phyloP scores from a whole-genome alignment of 129 eudicot species.

The Glebionis coronaria region DNA sequence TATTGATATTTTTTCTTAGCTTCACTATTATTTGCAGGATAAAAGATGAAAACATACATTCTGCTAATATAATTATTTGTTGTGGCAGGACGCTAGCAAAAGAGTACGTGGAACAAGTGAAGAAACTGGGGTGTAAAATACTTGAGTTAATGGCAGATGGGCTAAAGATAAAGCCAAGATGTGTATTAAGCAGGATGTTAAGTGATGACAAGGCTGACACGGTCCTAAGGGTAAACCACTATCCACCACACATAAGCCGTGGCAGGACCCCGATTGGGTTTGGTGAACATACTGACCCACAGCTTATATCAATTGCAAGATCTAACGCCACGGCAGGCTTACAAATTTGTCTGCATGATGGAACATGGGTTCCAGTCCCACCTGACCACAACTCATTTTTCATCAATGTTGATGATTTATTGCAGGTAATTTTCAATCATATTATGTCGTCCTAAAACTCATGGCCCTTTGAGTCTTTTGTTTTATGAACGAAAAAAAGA shows the following conservation, averaged over 20 bases:
- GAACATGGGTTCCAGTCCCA: constrained; percentile 60
- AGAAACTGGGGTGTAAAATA: constrained; percentile 39
- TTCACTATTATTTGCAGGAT: too few relatives aligned
- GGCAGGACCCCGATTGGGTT: constrained; percentile 45
- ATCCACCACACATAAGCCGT: constrained; percentile 47
- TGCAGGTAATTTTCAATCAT: constrained; percentile 32
- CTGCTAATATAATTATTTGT: not conserved
- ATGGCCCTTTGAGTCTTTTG: too few relatives aligned
- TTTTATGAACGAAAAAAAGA: too few relatives aligned
- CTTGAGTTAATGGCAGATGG: constrained; percentile 61
- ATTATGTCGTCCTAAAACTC: too few relatives aligned
- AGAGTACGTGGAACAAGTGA: constrained; percentile 43
- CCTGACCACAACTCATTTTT: constrained; percentile 55
- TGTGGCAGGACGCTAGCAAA: constrained; percentile 38
- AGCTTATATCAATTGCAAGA: constrained; percentile 54
- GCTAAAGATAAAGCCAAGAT: constrained; percentile 38
- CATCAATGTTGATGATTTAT: constrained; percentile 57
- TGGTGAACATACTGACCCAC: constrained; percentile 82
- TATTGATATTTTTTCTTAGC: too few relatives aligned
- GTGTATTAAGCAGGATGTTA: constrained; percentile 45
- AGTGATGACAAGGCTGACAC: constrained; percentile 63
- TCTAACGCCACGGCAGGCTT: constrained; percentile 59
- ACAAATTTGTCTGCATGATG: constrained; percentile 45
- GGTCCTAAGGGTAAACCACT: constrained; percentile 60
- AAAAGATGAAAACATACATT: too few relatives aligned